Percentiles rank a stretch among this genome's conserved stretches.
These are phyloP conservation scores for Canna indica DNA, from an alignment of 176 grass and related monocot species.

Conservation along the genomic window DNA sequence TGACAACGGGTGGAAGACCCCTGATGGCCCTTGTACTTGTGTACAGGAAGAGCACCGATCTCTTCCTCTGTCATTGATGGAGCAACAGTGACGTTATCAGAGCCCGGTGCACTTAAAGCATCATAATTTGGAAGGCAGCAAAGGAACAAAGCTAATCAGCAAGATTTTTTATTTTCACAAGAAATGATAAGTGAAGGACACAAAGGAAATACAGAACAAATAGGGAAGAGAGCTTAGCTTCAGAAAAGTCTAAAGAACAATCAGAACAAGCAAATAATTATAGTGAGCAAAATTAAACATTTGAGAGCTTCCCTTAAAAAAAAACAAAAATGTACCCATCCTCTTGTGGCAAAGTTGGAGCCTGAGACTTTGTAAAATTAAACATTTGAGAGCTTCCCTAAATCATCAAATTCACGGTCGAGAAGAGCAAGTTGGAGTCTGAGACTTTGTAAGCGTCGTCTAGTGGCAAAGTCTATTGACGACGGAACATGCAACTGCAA, in stretches of 20 bases:
- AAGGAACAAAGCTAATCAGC: background rate
- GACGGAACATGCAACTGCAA: conserved; percentile 69
- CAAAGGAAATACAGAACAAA: background rate
- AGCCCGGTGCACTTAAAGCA: conserved; percentile 67
- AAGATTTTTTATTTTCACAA: too few relatives aligned
- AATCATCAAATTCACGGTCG: conserved; percentile 92
- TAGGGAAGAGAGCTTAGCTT: background rate
- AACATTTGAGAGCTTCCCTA: too few relatives aligned
- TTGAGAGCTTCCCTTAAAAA: too few relatives aligned
- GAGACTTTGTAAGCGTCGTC: conserved; percentile 71
- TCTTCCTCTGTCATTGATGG: conserved; percentile 94
- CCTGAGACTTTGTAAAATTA: too few relatives aligned
- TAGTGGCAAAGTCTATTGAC: conserved; percentile 54
- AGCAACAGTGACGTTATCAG: conserved; percentile 51
- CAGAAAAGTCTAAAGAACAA: background rate
- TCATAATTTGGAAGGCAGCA: conserved; percentile 69
- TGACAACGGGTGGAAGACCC: conserved; percentile 27
- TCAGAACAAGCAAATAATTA: conserved; percentile 7
- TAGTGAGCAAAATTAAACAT: background rate
- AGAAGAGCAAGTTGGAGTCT: conserved; percentile 89
- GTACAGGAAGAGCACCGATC: conserved; percentile 87
- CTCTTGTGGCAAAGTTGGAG: too few relatives aligned
- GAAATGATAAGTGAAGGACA: too few relatives aligned
- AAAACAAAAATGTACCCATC: too few relatives aligned
- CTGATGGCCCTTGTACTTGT: conserved; percentile 60